Percentiles rank a stretch among this genome's conserved stretches.
phyloP scores from a whole-genome alignment of 805 yeast species.

The Starmerella stigmatis region DNA sequence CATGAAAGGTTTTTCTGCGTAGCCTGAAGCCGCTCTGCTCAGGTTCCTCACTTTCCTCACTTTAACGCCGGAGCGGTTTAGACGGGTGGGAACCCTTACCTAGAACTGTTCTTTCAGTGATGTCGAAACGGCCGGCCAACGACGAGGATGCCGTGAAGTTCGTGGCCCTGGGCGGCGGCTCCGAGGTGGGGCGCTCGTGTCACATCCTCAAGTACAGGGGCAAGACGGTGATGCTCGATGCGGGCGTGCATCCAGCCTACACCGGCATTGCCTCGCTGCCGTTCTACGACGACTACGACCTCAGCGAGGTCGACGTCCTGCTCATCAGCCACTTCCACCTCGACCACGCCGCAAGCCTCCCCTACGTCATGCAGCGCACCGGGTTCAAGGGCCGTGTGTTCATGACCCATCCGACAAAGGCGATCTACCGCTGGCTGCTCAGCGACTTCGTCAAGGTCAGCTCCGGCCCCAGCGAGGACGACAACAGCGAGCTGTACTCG shows the following conservation, averaged over 20 bases:
- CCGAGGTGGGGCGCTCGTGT: conserved; percentile 94
- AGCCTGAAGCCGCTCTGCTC: neutral
- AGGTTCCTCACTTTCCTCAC: neutral
- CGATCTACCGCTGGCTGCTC: conserved; percentile 89
- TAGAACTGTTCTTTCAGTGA: neutral
- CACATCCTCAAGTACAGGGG: conserved; percentile 88
- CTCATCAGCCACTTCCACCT: conserved; percentile 91
- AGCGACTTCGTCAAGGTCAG: conserved; percentile 92
- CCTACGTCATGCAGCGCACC: conserved; percentile 96
- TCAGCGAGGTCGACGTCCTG: conserved; percentile 73
- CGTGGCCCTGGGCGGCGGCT: conserved; percentile 93
- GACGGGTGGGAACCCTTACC: conserved; percentile 1
- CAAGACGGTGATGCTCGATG: conserved; percentile 91
- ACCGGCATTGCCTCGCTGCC: conserved; percentile 86
- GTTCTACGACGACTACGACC: conserved; percentile 88
- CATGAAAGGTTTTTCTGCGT: no score
- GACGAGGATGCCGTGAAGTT: conserved; percentile 46
- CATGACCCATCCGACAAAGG: conserved; percentile 99
- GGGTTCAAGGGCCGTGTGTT: conserved; percentile 89
- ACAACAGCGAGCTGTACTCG: conserved; percentile 48
- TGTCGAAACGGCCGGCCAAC: conserved; percentile 25
- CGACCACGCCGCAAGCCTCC: conserved; percentile 96
- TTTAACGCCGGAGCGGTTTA: neutral
- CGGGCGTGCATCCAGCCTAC: conserved; percentile 95
- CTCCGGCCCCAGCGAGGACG: conserved; percentile 30